Percentiles rank a stretch among this genome's conserved stretches.
These are phyloP conservation scores for Metschnikowia corniflorae DNA, from an alignment of 805 yeast genomes.

Conservation along the genomic window DNA sequence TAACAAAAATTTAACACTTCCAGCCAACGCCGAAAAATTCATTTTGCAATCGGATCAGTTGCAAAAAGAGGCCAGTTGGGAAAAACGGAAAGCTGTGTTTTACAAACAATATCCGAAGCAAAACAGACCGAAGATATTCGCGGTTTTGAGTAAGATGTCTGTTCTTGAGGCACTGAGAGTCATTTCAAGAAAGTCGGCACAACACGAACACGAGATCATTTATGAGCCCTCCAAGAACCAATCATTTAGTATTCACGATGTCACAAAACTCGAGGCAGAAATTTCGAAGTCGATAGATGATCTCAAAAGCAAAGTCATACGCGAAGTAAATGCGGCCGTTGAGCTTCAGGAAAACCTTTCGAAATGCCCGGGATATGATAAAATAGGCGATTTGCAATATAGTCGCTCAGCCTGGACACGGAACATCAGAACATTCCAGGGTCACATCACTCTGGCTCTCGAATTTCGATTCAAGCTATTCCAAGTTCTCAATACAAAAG, in stretches of 20 bases:
- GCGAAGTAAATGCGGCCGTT: background rate
- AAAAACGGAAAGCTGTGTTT: conserved; percentile 2
- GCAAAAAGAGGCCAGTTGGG: conserved; percentile 7
- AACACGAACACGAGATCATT: background rate
- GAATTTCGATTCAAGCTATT: background rate
- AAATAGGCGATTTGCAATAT: too few species aligned
- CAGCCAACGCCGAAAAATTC: conserved; percentile 2
- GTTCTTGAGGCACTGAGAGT: conserved; percentile 5
- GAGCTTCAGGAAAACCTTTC: background rate
- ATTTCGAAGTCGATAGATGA: background rate
- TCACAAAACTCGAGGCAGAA: background rate
- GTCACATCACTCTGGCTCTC: background rate
- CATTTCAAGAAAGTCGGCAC: conserved; percentile 1
- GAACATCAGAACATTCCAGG: background rate
- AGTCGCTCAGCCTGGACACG: too few species aligned
- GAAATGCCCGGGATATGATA: background rate
- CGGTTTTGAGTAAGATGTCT: background rate
- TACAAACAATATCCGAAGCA: background rate
- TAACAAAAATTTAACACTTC: conserved; percentile 1
- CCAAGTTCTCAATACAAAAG: conserved; percentile 2
- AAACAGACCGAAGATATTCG: background rate
- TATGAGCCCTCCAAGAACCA: background rate
- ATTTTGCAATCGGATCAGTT: conserved; percentile 1
- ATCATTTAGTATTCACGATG: background rate
- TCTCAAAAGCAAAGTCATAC: background rate